These are phyloP conservation scores for Durio zibethinus DNA, from an alignment of 345 rosid genomes.

Conservation along the genomic window DNA sequence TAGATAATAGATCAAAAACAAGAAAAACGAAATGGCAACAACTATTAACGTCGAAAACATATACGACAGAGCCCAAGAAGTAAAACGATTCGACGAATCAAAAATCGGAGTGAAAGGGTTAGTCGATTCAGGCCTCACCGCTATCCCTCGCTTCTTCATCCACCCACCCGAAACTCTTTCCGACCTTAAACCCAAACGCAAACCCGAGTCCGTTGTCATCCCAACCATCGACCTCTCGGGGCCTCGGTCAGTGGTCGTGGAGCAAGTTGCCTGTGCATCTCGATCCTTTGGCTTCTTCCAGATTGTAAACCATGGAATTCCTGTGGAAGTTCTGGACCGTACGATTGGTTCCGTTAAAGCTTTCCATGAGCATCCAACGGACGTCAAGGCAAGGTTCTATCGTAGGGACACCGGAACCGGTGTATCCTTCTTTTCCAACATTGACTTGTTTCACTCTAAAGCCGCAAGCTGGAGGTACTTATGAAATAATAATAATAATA, in stretches of 20 bases:
- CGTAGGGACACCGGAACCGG: constrained; percentile 19
- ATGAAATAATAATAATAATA: too few relatives aligned
- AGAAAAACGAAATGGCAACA: background rate
- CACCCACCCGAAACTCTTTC: constrained; percentile 41
- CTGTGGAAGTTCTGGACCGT: constrained; percentile 34
- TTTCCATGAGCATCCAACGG: constrained; percentile 43
- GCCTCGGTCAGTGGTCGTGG: constrained; percentile 28
- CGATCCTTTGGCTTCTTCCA: constrained; percentile 51
- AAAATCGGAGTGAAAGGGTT: constrained; percentile 52
- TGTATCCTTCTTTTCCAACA: constrained; percentile 38
- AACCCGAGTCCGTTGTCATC: constrained; percentile 2
- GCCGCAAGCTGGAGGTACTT: constrained; percentile 72
- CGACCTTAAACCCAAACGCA: constrained; percentile 18
- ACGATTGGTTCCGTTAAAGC: constrained; percentile 24
- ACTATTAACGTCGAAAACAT: background rate
- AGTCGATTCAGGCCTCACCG: constrained; percentile 39
- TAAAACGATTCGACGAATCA: constrained; percentile 38
- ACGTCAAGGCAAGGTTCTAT: constrained; percentile 38
- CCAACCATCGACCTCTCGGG: constrained; percentile 46
- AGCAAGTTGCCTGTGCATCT: constrained; percentile 29
- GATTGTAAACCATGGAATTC: constrained; percentile 47
- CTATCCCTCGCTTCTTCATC: constrained; percentile 47
- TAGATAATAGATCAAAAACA: background rate
- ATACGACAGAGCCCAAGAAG: constrained; percentile 31
- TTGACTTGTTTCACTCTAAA: constrained; percentile 44